A percentile compares a stretch with the other conserved stretches of the same genome.
Conservation (phyloP, 257 asterid genomes). For the Rubia yunnanensis region DNA sequence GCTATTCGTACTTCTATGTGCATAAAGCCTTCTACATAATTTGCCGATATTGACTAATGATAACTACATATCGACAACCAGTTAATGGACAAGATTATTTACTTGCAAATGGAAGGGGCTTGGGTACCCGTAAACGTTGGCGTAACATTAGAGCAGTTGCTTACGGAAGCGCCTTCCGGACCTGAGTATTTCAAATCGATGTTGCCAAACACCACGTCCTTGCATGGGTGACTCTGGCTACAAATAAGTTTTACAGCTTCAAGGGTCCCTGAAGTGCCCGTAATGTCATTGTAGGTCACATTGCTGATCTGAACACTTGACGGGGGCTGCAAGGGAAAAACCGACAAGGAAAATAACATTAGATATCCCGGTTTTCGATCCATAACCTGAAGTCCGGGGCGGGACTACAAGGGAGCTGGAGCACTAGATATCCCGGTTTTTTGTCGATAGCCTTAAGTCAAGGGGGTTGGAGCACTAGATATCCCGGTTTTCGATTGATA, state of each 20-base stretch:
- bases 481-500: no score
- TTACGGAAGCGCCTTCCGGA: constrained; percentile 16
- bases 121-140: constrained; percentile 31
- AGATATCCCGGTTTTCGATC: no score
- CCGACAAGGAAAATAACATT: no score
- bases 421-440: no score
- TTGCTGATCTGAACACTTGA: constrained; percentile 20
- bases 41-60: not conserved
- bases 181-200: constrained; percentile 32
- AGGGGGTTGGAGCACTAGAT: no score
- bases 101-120: constrained; percentile 14
- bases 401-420: no score
- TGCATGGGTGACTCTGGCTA: constrained; percentile 39
- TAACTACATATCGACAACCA: not conserved
- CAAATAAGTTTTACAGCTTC: constrained; percentile 26
- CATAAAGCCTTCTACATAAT: not conserved
- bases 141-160: constrained; percentile 34
- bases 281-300: constrained; percentile 14
- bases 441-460: no score
- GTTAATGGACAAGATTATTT: not conserved
- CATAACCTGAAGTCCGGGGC: no score
- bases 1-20: not conserved
- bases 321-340: constrained; percentile 5
- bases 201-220: constrained; percentile 29
- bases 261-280: constrained; percentile 31